Base-by-base conservation (phyloP, 2,329 filamentous ascomycete genomes). In the Beauveria pseudobassiana region DNA sequence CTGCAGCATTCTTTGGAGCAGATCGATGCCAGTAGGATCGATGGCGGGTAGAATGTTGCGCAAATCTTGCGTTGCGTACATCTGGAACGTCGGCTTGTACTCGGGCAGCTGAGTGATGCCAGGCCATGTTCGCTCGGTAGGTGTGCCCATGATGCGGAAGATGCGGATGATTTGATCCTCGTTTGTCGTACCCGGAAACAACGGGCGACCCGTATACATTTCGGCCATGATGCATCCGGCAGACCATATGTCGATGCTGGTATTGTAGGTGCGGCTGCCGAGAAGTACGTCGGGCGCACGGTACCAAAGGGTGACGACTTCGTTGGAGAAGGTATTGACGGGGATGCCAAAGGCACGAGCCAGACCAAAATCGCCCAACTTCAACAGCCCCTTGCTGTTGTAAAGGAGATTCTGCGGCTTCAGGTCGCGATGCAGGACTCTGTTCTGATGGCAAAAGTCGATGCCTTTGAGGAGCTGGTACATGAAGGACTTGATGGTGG, bases 191-290 rank as follows among this genome's bases (percentile, higher is more conserved):
- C 95, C 95, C 0, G 95, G 95, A 78, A 99, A 99, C 7, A 99
- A 83, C 0, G 95, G 95, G 20, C 95, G 85, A 4, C 95, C 95
- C 0, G 93, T 97, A 75, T 96, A 98, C 92, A 99, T 97, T 77
- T 99, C 95, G 10, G 95, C 95, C 95, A 99, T 98, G 80, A 99
- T 99, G 75, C 95, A 99, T 62, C 95, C 95, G 7, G 95, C 95
- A 7, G 91, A 96, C 95, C 95, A 99, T 73, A 99, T 98, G 71
- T 99, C 95, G 74, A 99, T 98, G 77, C 91, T 96, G n/a, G 95
- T 99, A 77, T 96, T 99, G 79, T 99, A 99, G 24, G 95, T 98
- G 66, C 95, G 82, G 69, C 90, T 95, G 58, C 95, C 95, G 51
- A 99, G 84, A 57, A 99, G 83, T 52, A 99, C 95, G 70, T 99